These are phyloP conservation scores for Nemania serpens DNA, from an alignment of 2,329 filamentous ascomycete genomes.

Conservation along the genomic window DNA sequence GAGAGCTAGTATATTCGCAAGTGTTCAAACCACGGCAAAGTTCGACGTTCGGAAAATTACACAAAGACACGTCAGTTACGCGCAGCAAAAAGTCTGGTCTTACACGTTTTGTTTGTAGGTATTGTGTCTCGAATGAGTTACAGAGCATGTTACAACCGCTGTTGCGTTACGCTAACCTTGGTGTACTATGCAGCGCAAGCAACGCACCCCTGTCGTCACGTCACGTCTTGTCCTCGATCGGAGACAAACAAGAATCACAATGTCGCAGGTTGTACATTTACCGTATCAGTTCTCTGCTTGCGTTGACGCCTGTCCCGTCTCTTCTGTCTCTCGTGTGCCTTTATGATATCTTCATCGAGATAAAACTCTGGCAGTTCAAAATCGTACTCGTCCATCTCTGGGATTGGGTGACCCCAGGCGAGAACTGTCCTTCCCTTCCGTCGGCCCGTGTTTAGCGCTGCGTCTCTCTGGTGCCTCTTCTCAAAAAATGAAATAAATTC, in stretches of 20 bases:
- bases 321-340: slow-evolving; percentile 65
- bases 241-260: background rate
- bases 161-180: slow-evolving; percentile 1
- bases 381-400: slow-evolving; percentile 70
- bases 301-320: slow-evolving; percentile 63
- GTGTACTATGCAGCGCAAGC: slow-evolving; percentile 5
- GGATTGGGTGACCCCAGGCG: slow-evolving; percentile 82
- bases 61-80: background rate
- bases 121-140: background rate
- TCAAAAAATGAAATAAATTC: slow-evolving; percentile 88
- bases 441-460: slow-evolving; percentile 73
- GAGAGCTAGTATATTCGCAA: background rate
- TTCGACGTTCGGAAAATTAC: background rate
- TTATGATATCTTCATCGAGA: slow-evolving; percentile 59
- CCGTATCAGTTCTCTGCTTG: slow-evolving; percentile 39
- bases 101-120: too few species aligned
- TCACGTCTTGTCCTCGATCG: background rate
- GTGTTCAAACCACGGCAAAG: background rate
- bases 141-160: background rate
- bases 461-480: slow-evolving; percentile 78
- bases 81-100: too few species aligned
- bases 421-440: slow-evolving; percentile 70
- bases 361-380: slow-evolving; percentile 76
- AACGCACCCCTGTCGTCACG: background rate
- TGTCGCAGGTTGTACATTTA: background rate